A percentile compares a stretch with the other conserved stretches of the same genome.
These are phyloP conservation scores for Aristolochia fimbriata DNA, from an alignment of 164 flowering plant genomes.

Conservation along the genomic window DNA sequence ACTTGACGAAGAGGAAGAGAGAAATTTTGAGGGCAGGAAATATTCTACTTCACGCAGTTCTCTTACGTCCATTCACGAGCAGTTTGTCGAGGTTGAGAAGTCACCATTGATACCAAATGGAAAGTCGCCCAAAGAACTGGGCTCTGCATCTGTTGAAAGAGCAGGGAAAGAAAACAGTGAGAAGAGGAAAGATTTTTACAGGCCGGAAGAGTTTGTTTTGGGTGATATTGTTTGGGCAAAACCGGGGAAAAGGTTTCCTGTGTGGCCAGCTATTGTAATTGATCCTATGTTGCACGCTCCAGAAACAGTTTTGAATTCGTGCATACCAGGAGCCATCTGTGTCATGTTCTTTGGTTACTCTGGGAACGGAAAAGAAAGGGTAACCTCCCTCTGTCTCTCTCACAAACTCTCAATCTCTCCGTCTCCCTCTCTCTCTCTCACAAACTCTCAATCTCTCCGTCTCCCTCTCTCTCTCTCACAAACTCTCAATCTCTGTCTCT, in stretches of 20 bases:
- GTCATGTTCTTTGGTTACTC: slow-evolving; percentile 95
- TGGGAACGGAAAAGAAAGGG: slow-evolving; percentile 67
- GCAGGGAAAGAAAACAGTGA: slow-evolving; percentile 19
- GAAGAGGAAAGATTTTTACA: slow-evolving; percentile 33
- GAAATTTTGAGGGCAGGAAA: slow-evolving; percentile 21
- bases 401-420: too few relatives aligned
- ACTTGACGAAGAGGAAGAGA: slow-evolving; percentile 22
- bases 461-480: too few relatives aligned
- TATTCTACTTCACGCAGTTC: slow-evolving; percentile 36
- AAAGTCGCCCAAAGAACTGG: slow-evolving; percentile 3
- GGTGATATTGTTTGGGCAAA: slow-evolving; percentile 97
- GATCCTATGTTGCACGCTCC: slow-evolving; percentile 88
- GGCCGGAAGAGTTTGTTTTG: slow-evolving; percentile 49
- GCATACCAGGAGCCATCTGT: slow-evolving; percentile 68
- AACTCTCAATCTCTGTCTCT: too few relatives aligned
- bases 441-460: too few relatives aligned
- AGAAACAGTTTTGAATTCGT: slow-evolving; percentile 52
- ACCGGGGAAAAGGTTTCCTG: slow-evolving; percentile 59
- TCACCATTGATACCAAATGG: slow-evolving; percentile 12
- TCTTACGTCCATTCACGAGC: slow-evolving; percentile 30
- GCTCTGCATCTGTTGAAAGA: slow-evolving; percentile 6
- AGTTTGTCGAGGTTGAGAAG: slow-evolving; percentile 19
- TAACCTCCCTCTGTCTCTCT: slow-evolving; percentile 8
- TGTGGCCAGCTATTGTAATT: slow-evolving; percentile 95
- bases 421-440: too few relatives aligned